Evolutionary conservation across 129 eudicot species (phyloP).

Genomic region (Lonicera japonica): DNA sequence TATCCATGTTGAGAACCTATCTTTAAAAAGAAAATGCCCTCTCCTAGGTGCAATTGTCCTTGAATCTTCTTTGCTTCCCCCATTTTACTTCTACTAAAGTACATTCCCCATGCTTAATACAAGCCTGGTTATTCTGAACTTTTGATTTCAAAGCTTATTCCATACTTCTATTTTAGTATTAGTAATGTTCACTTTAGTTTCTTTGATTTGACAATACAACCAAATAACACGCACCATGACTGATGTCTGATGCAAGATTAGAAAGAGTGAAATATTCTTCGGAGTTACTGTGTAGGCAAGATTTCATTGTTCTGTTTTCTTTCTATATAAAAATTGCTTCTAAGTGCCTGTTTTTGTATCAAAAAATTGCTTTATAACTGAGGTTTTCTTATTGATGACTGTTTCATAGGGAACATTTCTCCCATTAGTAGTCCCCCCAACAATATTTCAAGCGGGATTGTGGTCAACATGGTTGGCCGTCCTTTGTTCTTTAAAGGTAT

Average conservation of each 20-base stretch:
- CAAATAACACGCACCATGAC: neutral
- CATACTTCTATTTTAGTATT: no score
- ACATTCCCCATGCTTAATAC: no score
- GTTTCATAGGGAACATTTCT: conserved; percentile 82
- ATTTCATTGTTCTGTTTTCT: neutral
- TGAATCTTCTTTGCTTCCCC: no score
- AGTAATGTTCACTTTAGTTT: no score
- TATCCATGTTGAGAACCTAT: no score
- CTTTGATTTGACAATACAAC: no score
- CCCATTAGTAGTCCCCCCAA: conserved; percentile 77
- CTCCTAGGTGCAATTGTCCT: no score
- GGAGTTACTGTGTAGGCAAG: neutral
- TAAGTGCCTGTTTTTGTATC: no score
- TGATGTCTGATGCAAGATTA: neutral
- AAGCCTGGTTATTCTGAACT: no score
- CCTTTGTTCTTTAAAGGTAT: conserved; percentile 83
- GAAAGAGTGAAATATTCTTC: neutral
- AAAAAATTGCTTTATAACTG: conserved; percentile 1
- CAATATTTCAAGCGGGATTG: conserved; percentile 58
- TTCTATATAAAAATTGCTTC: neutral
- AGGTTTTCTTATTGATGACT: conserved; percentile 10
- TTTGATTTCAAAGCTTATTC: no score
- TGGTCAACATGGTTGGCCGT: conserved; percentile 85
- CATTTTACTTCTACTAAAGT: no score
- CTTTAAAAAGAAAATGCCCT: no score